These are phyloP conservation scores for Flagelloscypha sp. DNA, from an alignment of 768 basidiomycete species.

Conservation along the genomic window DNA sequence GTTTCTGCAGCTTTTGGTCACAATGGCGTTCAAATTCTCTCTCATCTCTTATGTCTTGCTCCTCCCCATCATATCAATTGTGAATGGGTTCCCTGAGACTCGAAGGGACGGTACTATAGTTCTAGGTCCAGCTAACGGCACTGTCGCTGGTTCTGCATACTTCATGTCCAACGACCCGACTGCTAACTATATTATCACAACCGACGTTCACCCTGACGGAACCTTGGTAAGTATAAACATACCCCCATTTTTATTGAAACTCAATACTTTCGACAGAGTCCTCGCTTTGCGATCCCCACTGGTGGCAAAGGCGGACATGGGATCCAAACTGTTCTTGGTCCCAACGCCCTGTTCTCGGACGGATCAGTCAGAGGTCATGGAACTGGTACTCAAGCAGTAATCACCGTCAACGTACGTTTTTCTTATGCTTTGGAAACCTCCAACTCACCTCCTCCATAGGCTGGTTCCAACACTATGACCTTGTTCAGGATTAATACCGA, in stretches of 20 bases:
- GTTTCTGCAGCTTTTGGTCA: no score
- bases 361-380: constrained; percentile 33
- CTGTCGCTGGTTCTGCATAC: no score
- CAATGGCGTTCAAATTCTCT: no score
- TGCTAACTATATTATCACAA: constrained; percentile 36
- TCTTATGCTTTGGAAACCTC: no score
- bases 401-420: no score
- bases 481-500: constrained; percentile 33
- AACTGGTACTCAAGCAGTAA: constrained; percentile 24
- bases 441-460: no score
- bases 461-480: constrained; percentile 39
- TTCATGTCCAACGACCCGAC: constrained; percentile 42
- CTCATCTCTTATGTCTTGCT: no score
- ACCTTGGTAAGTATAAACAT: constrained; percentile 23
- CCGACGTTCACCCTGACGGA: constrained; percentile 34
- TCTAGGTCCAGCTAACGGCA: no score
- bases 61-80: no score
- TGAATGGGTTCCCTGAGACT: no score
- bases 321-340: constrained; percentile 17
- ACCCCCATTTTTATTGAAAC: not conserved
- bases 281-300: constrained; percentile 22
- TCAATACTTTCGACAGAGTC: constrained; percentile 12
- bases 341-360: constrained; percentile 35
- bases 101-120: no score
- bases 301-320: constrained; percentile 30